Base-by-base conservation (phyloP, 2,329 filamentous ascomycete species). In the Lasiodiplodia theobromae region DNA sequence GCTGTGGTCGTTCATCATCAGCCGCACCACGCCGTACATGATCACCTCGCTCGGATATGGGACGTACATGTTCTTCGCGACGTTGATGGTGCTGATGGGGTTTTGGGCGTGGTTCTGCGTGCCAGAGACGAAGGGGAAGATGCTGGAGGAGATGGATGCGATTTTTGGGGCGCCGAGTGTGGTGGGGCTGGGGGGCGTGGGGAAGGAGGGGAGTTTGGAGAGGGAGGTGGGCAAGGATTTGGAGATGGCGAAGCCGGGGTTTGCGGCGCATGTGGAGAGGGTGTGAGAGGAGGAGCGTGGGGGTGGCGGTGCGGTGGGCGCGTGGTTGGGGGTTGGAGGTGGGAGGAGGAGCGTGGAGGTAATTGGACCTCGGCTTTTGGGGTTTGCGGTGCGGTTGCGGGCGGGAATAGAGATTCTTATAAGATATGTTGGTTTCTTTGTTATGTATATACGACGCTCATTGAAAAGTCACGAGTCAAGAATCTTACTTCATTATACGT, bases 61-160 rank as follows among this genome's bases (percentile, higher is more conserved):
- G 16, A 70, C 68, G 1, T 85, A 84, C 70, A 71, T 85, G 10
- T 76, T 86, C 69, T 86, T 92, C 69, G 90, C 90, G 0, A 67
- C 89, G 0, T 72, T 93, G 12, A 91, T 88, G 0, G 56, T 74
- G 0, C 69, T 79, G 21, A 73, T 74, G 2, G 76, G 78, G 87
- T 86, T 67, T 70, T 89, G 0, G 90, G 89, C 4, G 88, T 88
- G 0, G 84, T 78, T 0, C 86, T 86, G 54, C 8, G 84, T 87
- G 0, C 85, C 85, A 0, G 86, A 88, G 74, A 88, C 86, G 0
- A 87, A 87, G 73, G 76, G 82, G 3, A 72, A 84, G 38, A 83
- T 81, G 2, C 77, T 86, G 0, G 85, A 87, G 71, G 85, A 87
- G 73, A 83, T 88, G 86, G 90, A 92, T 72, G 82, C 89, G 21